Evolutionary conservation across 306 rosid genomes (phyloP), one percentile per base, ranked within the genome.

Genomic region (Begonia peltatifolia): DNA sequence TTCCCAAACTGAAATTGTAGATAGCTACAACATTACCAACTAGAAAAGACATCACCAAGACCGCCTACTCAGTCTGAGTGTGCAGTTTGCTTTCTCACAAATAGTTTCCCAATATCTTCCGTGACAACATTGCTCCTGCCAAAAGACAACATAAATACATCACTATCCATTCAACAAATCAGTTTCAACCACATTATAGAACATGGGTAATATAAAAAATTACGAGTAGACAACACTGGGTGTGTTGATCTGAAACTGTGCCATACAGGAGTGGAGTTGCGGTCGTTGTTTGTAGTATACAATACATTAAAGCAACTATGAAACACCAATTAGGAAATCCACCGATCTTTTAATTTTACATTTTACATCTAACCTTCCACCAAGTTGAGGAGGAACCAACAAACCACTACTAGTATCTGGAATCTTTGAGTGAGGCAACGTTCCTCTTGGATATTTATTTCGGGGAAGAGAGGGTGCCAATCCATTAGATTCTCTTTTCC

Each of bases 51-150:
- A 10, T 44, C 48, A 44, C 48, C 12, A n/a, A 5, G 4, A 11
- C 14, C 3, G 48, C 12, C 61, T 60, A 77, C 23, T 61, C 12
- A 46, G 76, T 38, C 47, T n/a, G 74, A 66, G 42, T 72, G 66
- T 36, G 71, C 79, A 43, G 70, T 53, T 8, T 57, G 72, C 74
- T 77, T 85, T 55, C 77, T 75, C 68, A 90, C 92, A 68, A 90
- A 90, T 23, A 90, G 87, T 84, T 73, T 90, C 75, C 76, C 71
- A 10, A 90, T 65, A 76, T 90, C 97, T 76, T 90, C 97, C 10
- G 97, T 90, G 50, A 80, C 97, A 71, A 85, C 36, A 41, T 90
- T 90, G 60, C 79, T 86, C 94, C 97, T 90, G 87, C 41, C 71
- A 68, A 66, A 59, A 68, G 43, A 8, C 61, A 64, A 47, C 14